Evolutionary conservation across 805 yeast species (phyloP), one percentile per base, ranked within the genome.

Genomic region (Candida wancherniae): DNA sequence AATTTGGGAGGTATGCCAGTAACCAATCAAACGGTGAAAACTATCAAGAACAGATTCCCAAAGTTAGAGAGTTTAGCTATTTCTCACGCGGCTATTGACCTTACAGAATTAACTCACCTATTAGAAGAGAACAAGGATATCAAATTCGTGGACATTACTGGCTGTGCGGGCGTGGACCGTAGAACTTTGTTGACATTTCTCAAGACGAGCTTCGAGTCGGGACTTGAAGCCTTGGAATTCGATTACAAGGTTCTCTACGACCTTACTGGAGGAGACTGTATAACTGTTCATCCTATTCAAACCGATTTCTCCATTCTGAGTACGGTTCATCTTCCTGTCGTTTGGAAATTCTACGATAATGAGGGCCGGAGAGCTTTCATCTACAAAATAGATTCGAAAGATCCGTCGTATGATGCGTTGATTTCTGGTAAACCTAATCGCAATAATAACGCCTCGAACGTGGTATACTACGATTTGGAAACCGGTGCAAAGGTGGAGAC

Each of bases 361-460:
- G 78, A 75, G 43, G 94, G 94, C 4, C 67, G 95, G 39, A 67
- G 96, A 39, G 79, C 84, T 9, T 86, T 95, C 95, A 53, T 86
- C 11, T 80, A 77, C 54, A 74, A 70, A 48, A 57, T 63, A 14
- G 46, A 49, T 11, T 42, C 55, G 10, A 26, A 38, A 1, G 63
- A 60, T 32, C 55, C 61, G 2, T 55, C 60, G 9, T 61, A 60
- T 32, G 48, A 55, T 24, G 40, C 53, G 14, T 50, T 61, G 18
- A 28, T 32, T 23, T 26, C 39, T 12, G 35, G 43, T 16, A 40
- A 40, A 26, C 24, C 33, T 18, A 39, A 39, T 3, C 22, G 20
- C 3, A 38, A 26, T 15, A 29, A 29, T 9, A 35, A 25, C 12
- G 27, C 41, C n/a, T 52, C 67, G 17, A 64, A 63, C 41, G 55